A percentile compares a stretch with the other conserved stretches of the same genome.
These are phyloP conservation scores for Neodidymelliopsis sp. DNA, from an alignment of 2,329 filamentous ascomycete species.

Conservation along the genomic window DNA sequence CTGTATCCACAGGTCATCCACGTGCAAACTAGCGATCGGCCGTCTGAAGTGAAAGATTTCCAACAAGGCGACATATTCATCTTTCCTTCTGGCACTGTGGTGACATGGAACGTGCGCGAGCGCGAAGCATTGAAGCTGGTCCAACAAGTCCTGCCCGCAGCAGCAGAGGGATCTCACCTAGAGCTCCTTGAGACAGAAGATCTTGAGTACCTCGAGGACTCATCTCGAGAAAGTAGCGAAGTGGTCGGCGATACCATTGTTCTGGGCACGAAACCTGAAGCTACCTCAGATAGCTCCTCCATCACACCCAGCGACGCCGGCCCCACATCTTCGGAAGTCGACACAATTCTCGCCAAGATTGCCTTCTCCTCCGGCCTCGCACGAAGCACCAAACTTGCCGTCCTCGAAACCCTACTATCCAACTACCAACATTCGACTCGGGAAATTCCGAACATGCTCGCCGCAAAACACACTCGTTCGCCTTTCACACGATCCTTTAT, in stretches of 20 bases:
- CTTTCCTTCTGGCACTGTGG: slow-evolving; percentile 92
- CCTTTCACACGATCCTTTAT: slow-evolving; percentile 77
- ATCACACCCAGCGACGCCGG: slow-evolving; percentile 50
- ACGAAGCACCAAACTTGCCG: slow-evolving; percentile 89
- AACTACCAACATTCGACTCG: slow-evolving; percentile 89
- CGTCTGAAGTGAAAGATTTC: slow-evolving; percentile 55
- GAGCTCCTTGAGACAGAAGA: slow-evolving; percentile 83
- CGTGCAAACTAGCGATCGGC: slow-evolving; percentile 55
- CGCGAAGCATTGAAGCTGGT: slow-evolving; percentile 64
- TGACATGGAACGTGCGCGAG: slow-evolving; percentile 87
- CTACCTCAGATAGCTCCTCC: slow-evolving; percentile 14
- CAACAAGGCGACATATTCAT: slow-evolving; percentile 85
- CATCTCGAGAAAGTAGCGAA: slow-evolving; percentile 72
- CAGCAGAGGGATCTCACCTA: slow-evolving; percentile 77
- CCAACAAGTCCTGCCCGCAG: slow-evolving; percentile 74
- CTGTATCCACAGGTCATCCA: slow-evolving; percentile 72
- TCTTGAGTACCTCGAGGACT: slow-evolving; percentile 84
- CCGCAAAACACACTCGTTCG: slow-evolving; percentile 63
- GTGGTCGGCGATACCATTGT: slow-evolving; percentile 90
- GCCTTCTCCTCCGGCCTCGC: slow-evolving; percentile 95
- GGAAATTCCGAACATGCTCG: slow-evolving; percentile 79
- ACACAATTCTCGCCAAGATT: slow-evolving; percentile 85
- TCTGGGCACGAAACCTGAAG: slow-evolving; percentile 73
- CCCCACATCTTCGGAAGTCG: slow-evolving; percentile 51
- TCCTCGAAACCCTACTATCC: slow-evolving; percentile 82